A percentile compares a stretch with the other conserved stretches of the same genome.
phyloP scores from a whole-genome alignment of 2,329 filamentous ascomycete species.

The Exophiala sp. region DNA sequence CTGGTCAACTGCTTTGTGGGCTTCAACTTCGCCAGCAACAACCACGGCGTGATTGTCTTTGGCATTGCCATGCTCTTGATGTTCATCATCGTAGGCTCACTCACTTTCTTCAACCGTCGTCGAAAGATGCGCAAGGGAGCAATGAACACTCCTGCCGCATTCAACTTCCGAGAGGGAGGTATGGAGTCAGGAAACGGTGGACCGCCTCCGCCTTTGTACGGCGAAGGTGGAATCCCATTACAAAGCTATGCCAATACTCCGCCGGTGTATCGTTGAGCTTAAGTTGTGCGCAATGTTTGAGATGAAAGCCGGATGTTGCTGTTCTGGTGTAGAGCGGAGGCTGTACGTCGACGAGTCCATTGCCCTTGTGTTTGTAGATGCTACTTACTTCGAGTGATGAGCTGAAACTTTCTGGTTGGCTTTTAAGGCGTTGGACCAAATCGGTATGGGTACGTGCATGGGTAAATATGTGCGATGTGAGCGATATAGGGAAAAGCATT shows the following conservation, averaged over 20 bases:
- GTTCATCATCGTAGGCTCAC: conserved; percentile 37
- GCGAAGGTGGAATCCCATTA: conserved; percentile 20
- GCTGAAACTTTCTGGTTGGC: too few species aligned
- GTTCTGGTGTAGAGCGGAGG: too few species aligned
- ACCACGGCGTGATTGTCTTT: conserved; percentile 47
- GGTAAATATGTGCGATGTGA: too few species aligned
- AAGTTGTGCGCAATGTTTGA: too few species aligned
- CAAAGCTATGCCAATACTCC: conserved; percentile 18
- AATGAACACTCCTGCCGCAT: conserved; percentile 25
- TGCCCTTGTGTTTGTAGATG: too few species aligned
- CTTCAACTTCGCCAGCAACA: conserved; percentile 53
- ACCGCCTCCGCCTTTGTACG: conserved; percentile 13
- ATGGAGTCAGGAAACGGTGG: conserved; percentile 2
- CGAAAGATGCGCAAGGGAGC: conserved; percentile 31
- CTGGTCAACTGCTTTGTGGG: conserved; percentile 58
- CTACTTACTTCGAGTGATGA: too few species aligned
- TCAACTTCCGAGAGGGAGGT: conserved; percentile 28
- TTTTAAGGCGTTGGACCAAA: too few species aligned
- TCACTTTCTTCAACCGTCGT: conserved; percentile 34
- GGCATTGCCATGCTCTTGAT: conserved; percentile 47
- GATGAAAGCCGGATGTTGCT: too few species aligned
- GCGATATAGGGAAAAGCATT: too few species aligned
- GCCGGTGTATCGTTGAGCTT: conserved; percentile 14
- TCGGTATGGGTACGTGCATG: too few species aligned
- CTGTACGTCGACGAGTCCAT: too few species aligned